Evolutionary conservation across 257 asterid species (phyloP).

Genomic region (Schizonepeta tenuifolia): DNA sequence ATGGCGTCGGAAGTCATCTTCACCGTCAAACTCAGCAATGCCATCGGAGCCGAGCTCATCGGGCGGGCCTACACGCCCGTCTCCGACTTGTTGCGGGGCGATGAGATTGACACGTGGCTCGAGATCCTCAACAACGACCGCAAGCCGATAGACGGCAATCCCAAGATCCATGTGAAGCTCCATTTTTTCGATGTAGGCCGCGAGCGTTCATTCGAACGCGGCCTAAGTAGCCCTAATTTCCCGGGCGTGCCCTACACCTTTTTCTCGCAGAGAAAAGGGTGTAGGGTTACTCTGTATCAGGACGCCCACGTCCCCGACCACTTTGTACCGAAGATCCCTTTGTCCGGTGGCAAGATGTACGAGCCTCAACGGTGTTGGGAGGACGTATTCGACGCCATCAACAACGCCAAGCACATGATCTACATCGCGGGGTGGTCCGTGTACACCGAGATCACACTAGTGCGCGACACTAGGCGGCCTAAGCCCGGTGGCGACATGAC

Average conservation of each 20-base stretch:
- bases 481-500: slow-evolving; percentile 65
- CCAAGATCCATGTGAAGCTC: slow-evolving; percentile 53
- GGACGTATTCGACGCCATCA: slow-evolving; percentile 61
- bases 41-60: neutral
- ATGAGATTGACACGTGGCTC: slow-evolving; percentile 51
- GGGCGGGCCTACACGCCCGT: neutral
- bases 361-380: slow-evolving; percentile 78
- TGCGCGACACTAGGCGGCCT: slow-evolving; percentile 56
- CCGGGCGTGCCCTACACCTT: slow-evolving; percentile 72
- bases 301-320: slow-evolving; percentile 67
- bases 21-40: neutral
- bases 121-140: slow-evolving; percentile 31
- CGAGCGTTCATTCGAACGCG: slow-evolving; percentile 47
- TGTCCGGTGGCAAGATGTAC: slow-evolving; percentile 58
- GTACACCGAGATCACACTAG: slow-evolving; percentile 54
- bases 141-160: slow-evolving; percentile 40
- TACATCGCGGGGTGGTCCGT: slow-evolving; percentile 83
- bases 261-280: slow-evolving; percentile 55
- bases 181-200: slow-evolving; percentile 52
- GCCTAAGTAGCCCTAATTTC: slow-evolving; percentile 46
- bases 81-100: slow-evolving; percentile 31
- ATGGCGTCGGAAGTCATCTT: neutral
- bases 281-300: slow-evolving; percentile 65
- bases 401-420: slow-evolving; percentile 56
- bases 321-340: slow-evolving; percentile 64